Evolutionary conservation across 2,329 filamentous ascomycete species (phyloP), one percentile per base, ranked within the genome.

Genomic region (Rugonectria rugulosa): DNA sequence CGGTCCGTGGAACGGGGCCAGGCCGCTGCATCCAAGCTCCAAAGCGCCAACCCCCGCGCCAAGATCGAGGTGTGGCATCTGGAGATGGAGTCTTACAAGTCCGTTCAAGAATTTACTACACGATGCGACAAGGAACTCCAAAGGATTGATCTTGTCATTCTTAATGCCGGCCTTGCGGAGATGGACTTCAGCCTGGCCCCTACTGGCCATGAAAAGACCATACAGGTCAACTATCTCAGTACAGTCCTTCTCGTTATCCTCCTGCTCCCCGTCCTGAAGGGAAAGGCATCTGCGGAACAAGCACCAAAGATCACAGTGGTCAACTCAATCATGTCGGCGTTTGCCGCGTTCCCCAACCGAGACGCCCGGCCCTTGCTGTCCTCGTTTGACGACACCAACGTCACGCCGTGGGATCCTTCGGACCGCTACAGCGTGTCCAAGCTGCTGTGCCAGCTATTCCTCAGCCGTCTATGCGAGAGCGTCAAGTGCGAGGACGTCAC

Each of bases 1-100:
- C 78, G 81, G 2, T 77, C 71, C 3, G 23, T 50, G 0, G 44
- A 64, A 5, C 77, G 73, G 45, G 70, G 53, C 36, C 24, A 79
- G 24, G 65, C 55, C 1, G 79, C 78, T 1, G 56, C 52, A 8
- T n/a, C 20, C 5, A 3, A 29, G 15, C 31, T 58, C 11, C 51
- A 29, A 23, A 24, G 29, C 15, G 23, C 51, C 3, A 15, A 37
- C 21, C 42, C 48, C 17, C 24, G 27, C 19, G 45, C 53, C 2
- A 44, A 26, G 6, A 38, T 57, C 14, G 54, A 53, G 4, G 49
- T 53, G 10, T 53, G 54, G 49, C 3, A 15, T 9, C 29, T 57
- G 5, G 49, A 57, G 14, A 57, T 57, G 54, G 7, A 19, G 5
- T 53, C 54, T 4, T 53, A 57, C n/a, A 15, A 43, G 5, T 53